A percentile compares a stretch with the other conserved stretches of the same genome.
Evolutionary conservation across 192 early-diverging fungal species (phyloP).

Genomic region (Cetraspora pellucida): DNA sequence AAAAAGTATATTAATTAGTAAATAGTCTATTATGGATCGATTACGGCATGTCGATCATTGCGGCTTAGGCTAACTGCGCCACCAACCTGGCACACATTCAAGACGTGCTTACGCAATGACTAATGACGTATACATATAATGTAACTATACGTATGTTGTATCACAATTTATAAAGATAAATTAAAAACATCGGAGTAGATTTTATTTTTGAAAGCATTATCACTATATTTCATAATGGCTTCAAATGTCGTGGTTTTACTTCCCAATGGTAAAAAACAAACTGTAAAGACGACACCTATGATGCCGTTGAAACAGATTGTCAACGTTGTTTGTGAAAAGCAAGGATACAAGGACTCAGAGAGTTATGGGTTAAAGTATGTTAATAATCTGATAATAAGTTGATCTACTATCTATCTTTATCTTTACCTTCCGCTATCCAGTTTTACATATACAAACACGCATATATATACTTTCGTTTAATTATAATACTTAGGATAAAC

Average conservation of each 20-base stretch:
- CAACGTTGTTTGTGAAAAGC: conserved; percentile 60
- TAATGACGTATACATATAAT: no score
- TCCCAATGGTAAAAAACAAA: conserved; percentile 48
- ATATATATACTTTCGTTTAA: neutral
- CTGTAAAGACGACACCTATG: conserved; percentile 72
- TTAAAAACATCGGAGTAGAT: no score
- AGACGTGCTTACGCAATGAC: no score
- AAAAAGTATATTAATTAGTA: no score
- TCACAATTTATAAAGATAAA: no score
- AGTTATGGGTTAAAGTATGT: conserved; percentile 62
- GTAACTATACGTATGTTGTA: no score
- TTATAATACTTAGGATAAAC: conserved; percentile 41
- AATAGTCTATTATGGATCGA: no score
- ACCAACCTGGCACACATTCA: no score
- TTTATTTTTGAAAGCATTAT: no score
- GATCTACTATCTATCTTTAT: neutral
- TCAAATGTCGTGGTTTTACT: conserved; percentile 61
- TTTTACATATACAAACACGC: conserved; percentile 6
- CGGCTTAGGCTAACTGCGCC: no score
- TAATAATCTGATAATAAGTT: neutral
- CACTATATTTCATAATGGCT: conserved; percentile 45
- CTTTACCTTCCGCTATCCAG: neutral
- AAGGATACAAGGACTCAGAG: conserved; percentile 55
- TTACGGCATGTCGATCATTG: no score
- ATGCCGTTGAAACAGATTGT: conserved; percentile 74